phyloP scores from a whole-genome alignment of 1,139 yeast species.

The Yamadazyma epiphylla region DNA sequence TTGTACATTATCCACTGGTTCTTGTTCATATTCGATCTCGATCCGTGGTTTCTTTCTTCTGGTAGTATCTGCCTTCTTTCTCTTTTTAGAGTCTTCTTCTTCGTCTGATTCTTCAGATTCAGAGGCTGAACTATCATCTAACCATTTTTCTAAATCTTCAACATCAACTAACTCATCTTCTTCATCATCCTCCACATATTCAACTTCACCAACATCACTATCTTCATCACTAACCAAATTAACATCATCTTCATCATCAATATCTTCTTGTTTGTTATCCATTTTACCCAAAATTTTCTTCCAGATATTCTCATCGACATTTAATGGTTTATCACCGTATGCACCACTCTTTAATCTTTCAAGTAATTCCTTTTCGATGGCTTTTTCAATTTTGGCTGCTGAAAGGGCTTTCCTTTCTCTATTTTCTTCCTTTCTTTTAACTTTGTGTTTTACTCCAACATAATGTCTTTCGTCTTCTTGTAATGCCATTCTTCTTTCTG shows the following conservation, averaged over 20 bases:
- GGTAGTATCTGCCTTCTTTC: conserved; percentile 34
- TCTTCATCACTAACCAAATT: conserved; percentile 64
- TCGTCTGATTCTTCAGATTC: conserved; percentile 35
- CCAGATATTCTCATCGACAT: conserved; percentile 96
- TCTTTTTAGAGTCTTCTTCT: conserved; percentile 29
- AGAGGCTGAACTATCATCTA: conserved; percentile 58
- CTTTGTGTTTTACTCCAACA: conserved; percentile 90
- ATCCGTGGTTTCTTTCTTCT: conserved; percentile 69
- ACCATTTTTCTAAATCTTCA: conserved; percentile 90
- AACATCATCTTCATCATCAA: conserved; percentile 60
- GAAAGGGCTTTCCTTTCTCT: conserved; percentile 95
- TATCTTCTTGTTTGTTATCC: conserved; percentile 54
- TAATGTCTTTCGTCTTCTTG: conserved; percentile 90
- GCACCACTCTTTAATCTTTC: conserved; percentile 97
- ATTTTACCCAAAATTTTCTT: conserved; percentile 82
- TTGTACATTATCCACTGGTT: conserved; percentile 21
- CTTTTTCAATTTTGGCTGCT: conserved; percentile 95
- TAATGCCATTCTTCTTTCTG: conserved; percentile 91
- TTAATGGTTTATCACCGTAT: conserved; percentile 94
- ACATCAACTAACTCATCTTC: conserved; percentile 88
- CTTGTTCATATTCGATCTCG: conserved; percentile 83
- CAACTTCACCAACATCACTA: conserved; percentile 74
- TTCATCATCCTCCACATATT: conserved; percentile 80
- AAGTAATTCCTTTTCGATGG: conserved; percentile 90
- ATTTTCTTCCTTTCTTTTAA: conserved; percentile 87